Evolutionary conservation across 495 filamentous ascomycete genomes (phyloP).

Genomic region (Neurospora sp.): DNA sequence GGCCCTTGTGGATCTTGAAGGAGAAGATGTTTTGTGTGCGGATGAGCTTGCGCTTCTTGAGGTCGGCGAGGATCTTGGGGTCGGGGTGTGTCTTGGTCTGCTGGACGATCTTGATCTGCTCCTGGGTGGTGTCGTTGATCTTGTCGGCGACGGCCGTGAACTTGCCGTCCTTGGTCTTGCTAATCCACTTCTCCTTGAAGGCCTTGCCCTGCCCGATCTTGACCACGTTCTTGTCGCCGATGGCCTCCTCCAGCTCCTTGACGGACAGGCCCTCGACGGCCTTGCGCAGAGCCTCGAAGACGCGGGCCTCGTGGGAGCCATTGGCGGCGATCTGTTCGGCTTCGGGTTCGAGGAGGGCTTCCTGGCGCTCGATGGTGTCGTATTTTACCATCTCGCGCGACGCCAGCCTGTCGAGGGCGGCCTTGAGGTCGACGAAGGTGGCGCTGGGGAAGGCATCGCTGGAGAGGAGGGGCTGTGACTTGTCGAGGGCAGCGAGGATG

Average conservation of each 20-base stretch:
- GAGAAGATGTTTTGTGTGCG: slow-evolving; percentile 71
- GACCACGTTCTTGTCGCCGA: slow-evolving; percentile 74
- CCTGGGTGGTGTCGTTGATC: slow-evolving; percentile 69
- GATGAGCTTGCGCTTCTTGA: slow-evolving; percentile 84
- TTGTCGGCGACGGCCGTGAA: slow-evolving; percentile 39
- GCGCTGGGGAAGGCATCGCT: slow-evolving; percentile 64
- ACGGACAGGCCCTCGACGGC: slow-evolving; percentile 73
- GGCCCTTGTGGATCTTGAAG: slow-evolving; percentile 73
- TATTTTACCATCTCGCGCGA: slow-evolving; percentile 81
- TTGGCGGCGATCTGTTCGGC: slow-evolving; percentile 67
- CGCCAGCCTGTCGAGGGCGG: slow-evolving; percentile 73
- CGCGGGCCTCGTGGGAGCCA: slow-evolving; percentile 89
- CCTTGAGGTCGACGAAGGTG: slow-evolving; percentile 66
- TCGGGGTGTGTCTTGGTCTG: slow-evolving; percentile 57
- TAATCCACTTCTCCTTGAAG: slow-evolving; percentile 94
- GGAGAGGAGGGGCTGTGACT: slow-evolving; percentile 55
- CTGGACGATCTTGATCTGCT: slow-evolving; percentile 61
- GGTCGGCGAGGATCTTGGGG: slow-evolving; percentile 60
- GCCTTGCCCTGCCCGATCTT: slow-evolving; percentile 93
- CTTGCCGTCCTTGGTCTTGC: slow-evolving; percentile 64
- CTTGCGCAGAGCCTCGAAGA: slow-evolving; percentile 75
- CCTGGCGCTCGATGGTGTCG: slow-evolving; percentile 70
- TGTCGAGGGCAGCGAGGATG: slow-evolving; percentile 58
- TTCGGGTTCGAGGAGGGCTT: slow-evolving; percentile 68
- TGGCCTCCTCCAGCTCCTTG: slow-evolving; percentile 57